phyloP scores from a whole-genome alignment of 371 early-diverging fungal species.

The Mucor sp. region DNA sequence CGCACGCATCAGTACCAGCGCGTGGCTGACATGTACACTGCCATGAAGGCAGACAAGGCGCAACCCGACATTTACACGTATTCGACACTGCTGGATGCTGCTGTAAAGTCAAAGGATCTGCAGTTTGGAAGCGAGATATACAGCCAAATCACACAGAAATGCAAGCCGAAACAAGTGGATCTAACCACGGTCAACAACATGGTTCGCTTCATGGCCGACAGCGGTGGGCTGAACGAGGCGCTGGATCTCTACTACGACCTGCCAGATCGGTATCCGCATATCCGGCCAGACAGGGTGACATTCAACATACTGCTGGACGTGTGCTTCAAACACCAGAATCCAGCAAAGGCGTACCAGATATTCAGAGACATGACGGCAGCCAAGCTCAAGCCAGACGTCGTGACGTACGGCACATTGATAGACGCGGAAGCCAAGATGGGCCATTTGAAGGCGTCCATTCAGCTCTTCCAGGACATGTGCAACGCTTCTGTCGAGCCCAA shows the following conservation, averaged over 20 bases:
- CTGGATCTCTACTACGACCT: slow-evolving; percentile 29
- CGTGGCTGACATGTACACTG: slow-evolving; percentile 32
- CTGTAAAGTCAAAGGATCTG: slow-evolving; percentile 19
- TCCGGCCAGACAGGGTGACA: slow-evolving; percentile 32
- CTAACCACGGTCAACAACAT: slow-evolving; percentile 39
- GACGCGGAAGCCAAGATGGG: slow-evolving; percentile 39
- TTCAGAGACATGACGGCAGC: slow-evolving; percentile 37
- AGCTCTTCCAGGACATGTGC: slow-evolving; percentile 44
- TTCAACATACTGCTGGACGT: slow-evolving; percentile 49
- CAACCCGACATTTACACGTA: slow-evolving; percentile 51
- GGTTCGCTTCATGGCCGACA: slow-evolving; percentile 23
- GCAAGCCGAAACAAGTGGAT: slow-evolving; percentile 2
- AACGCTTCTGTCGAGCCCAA: slow-evolving; percentile 28
- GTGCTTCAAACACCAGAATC: slow-evolving; percentile 34
- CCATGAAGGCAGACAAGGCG: slow-evolving; percentile 29
- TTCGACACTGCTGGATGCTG: slow-evolving; percentile 48
- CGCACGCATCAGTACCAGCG: slow-evolving; percentile 2
- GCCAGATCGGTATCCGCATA: slow-evolving; percentile 16
- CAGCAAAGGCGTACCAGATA: slow-evolving; percentile 36
- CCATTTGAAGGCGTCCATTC: slow-evolving; percentile 33
- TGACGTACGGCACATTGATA: slow-evolving; percentile 60
- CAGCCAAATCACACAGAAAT: not conserved
- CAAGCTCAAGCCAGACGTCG: slow-evolving; percentile 41
- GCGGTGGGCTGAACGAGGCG: slow-evolving; percentile 11
- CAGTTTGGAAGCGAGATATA: slow-evolving; percentile 22